phyloP scores from a whole-genome alignment of 805 yeast genomes.

The Kuraishia capsulata region DNA sequence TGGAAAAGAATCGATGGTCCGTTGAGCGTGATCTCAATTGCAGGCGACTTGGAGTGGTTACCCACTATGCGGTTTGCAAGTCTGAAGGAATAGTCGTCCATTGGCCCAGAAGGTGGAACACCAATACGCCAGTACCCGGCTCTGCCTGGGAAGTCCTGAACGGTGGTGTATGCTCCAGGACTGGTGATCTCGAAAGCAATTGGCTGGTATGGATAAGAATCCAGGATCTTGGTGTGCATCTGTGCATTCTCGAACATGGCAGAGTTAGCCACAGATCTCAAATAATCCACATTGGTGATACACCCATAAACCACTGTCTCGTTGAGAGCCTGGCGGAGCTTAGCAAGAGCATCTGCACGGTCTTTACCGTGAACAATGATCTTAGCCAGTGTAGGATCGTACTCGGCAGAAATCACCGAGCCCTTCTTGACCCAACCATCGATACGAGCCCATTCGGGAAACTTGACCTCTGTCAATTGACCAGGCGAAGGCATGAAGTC shows the following conservation, averaged over 20 bases:
- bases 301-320: constrained; percentile 88
- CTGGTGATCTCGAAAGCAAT: constrained; percentile 74
- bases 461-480: constrained; percentile 71
- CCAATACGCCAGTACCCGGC: constrained; percentile 83
- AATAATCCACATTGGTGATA: constrained; percentile 81
- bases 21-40: constrained; percentile 76
- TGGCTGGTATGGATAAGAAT: constrained; percentile 70
- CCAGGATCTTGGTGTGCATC: constrained; percentile 83
- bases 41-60: constrained; percentile 74
- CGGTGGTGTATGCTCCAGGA: constrained; percentile 95
- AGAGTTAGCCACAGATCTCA: constrained; percentile 78
- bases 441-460: constrained; percentile 88
- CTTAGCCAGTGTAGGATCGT: constrained; percentile 94
- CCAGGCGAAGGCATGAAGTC: constrained; percentile 97
- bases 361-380: constrained; percentile 91
- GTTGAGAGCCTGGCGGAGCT: constrained; percentile 70
- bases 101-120: constrained; percentile 98
- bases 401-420: constrained; percentile 80
- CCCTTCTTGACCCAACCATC: constrained; percentile 94
- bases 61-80: constrained; percentile 89
- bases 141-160: constrained; percentile 94
- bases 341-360: constrained; percentile 73
- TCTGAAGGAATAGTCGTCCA: constrained; percentile 89
- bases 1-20: constrained; percentile 89
- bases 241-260: constrained; percentile 75